Base-by-base conservation (phyloP, 2,329 filamentous ascomycete genomes). In the Neophaeococcomyces aloes region DNA sequence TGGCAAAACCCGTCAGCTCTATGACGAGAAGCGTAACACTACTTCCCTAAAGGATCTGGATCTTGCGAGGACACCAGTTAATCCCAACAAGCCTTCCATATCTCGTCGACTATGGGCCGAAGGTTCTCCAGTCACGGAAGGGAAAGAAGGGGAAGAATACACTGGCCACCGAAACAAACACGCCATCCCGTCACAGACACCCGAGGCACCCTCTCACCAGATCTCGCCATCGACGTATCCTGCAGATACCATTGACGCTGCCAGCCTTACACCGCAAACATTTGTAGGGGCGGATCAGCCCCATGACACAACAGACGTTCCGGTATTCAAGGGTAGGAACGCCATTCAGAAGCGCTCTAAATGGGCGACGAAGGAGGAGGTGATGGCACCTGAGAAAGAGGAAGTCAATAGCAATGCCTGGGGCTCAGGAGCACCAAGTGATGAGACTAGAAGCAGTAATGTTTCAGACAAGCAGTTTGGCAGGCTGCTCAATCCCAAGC, bases 401-500 rank as follows among this genome's bases (percentile, higher is more conserved):
- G 47, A 52, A n/a, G 7, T 38, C 13, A 25, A 38, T 30, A 49
- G 44, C 48, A 50, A 53, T 42, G 52, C 39, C 8, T 53, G 43
- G 39, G 47, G 47, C 27, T 53, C 50, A 18, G 49, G 40, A 6
- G 38, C 34, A 14, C 35, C 37, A 8, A 48, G 45, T 29, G 46
- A 50, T 32, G 41, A 23, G 6, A 44, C 33, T 32, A 21, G 29
- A 30, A 33, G 13, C 10, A 37, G 14, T 42, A 48, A 38, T 48
- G 41, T 15, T 30, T 42, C 15, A 34, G 32, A 17, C 40, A 42
- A 18, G 45, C 46, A 42, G 40, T 27, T 27, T 29, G 52, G 52
- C n/a, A 44, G 37, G 38, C 31, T 49, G 17, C 46, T 51, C 15
- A 25, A 44, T 14, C 23, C n/a, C 21, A n/a, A 17, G 18, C 14